A percentile compares a stretch with the other conserved stretches of the same genome.
These are phyloP conservation scores for Colletotrichum somersetense DNA, from an alignment of 2,329 filamentous ascomycete species.

Conservation along the genomic window DNA sequence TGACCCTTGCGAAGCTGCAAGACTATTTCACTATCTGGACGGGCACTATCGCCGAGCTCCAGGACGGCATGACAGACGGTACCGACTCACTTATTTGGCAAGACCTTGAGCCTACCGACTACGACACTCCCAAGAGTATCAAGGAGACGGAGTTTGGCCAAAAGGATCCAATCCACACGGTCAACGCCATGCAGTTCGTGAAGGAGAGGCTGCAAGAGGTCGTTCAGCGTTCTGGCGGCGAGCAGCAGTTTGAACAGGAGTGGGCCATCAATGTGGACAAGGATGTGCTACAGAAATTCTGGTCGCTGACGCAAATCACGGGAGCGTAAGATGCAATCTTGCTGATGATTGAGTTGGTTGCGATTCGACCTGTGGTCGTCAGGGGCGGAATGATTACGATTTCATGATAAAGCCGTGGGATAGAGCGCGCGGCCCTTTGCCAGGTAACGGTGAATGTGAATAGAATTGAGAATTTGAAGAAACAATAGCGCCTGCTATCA, in stretches of 20 bases:
- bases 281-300: slow-evolving; percentile 76
- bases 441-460: slow-evolving; percentile 13
- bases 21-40: slow-evolving; percentile 84
- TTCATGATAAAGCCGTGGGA: slow-evolving; percentile 24
- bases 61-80: slow-evolving; percentile 68
- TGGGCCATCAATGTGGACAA: slow-evolving; percentile 82
- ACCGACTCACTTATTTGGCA: slow-evolving; percentile 66
- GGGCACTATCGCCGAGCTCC: slow-evolving; percentile 74
- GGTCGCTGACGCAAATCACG: slow-evolving; percentile 25
- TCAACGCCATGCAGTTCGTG: slow-evolving; percentile 75
- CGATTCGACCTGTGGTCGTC: not conserved
- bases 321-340: slow-evolving; percentile 3
- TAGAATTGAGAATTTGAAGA: not conserved
- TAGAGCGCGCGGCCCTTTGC: slow-evolving; percentile 12
- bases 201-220: slow-evolving; percentile 70
- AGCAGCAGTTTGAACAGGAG: slow-evolving; percentile 73
- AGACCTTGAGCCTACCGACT: slow-evolving; percentile 60
- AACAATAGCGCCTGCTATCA: not conserved
- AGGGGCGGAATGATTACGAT: slow-evolving; percentile 28
- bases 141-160: slow-evolving; percentile 65
- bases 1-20: slow-evolving; percentile 74
- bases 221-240: slow-evolving; percentile 72
- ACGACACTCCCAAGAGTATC: slow-evolving; percentile 68
- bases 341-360: not conserved
- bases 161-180: slow-evolving; percentile 75